phyloP scores from a whole-genome alignment of 225 moss, liverwort and hornwort genomes.

The Rhytidiadelphus loreus region DNA sequence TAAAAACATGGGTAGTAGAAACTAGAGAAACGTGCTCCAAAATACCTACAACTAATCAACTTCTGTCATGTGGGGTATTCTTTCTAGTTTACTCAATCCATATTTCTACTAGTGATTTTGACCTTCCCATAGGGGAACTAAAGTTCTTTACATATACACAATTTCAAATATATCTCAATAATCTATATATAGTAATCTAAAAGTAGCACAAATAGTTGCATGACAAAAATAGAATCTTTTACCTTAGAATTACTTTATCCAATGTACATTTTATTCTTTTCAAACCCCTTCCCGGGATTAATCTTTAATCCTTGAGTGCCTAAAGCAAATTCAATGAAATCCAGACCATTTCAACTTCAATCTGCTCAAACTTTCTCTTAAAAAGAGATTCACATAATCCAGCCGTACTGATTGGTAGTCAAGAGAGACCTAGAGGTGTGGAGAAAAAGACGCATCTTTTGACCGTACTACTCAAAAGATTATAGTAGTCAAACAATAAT shows the following conservation, averaged over 20 bases:
- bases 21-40: neutral
- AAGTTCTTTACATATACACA: too few species aligned
- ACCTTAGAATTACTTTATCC: neutral
- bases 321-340: too few species aligned
- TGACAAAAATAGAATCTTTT: neutral
- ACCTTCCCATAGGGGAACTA: too few species aligned
- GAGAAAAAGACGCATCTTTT: too few species aligned
- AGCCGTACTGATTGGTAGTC: too few species aligned
- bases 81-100: neutral
- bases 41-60: neutral
- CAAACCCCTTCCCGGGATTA: fast-evolving
- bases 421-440: too few species aligned
- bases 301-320: too few species aligned
- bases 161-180: neutral
- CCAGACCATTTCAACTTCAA: too few species aligned
- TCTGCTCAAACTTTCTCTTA: too few species aligned
- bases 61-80: neutral
- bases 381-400: too few species aligned
- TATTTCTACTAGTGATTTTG: neutral
- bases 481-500: too few species aligned
- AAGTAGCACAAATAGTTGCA: neutral
- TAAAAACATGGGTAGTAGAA: fast-evolving
- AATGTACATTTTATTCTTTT: neutral
- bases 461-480: too few species aligned
- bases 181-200: fast-evolving